Percentiles rank a stretch among this genome's conserved stretches.
phyloP scores from a whole-genome alignment of 306 rosid species.

The Elaeagnus macrophylla region DNA sequence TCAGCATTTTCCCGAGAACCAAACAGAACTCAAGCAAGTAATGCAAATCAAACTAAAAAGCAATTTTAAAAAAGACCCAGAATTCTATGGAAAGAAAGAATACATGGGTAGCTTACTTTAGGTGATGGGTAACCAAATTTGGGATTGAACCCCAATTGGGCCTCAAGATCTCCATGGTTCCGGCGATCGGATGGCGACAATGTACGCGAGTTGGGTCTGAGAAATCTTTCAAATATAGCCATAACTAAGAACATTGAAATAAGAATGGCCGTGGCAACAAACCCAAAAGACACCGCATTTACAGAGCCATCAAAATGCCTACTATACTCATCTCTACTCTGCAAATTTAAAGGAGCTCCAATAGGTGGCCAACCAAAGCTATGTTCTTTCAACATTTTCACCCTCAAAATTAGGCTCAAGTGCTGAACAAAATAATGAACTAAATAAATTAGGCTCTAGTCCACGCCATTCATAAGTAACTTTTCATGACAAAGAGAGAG shows the following conservation, averaged over 20 bases:
- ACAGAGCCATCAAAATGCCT: constrained; percentile 62
- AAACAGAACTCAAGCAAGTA: not conserved
- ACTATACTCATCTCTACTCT: constrained; percentile 34
- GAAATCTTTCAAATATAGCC: constrained; percentile 85
- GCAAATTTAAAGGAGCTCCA: too few relatives aligned
- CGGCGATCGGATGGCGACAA: constrained; percentile 23
- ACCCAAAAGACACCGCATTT: constrained; percentile 89
- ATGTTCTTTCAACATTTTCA: too few relatives aligned
- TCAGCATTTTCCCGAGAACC: constrained; percentile 2
- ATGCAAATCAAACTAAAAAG: not conserved
- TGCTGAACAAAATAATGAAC: too few relatives aligned
- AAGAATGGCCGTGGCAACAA: constrained; percentile 91
- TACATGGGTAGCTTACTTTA: constrained; percentile 46
- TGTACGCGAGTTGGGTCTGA: constrained; percentile 45
- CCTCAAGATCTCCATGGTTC: constrained; percentile 38
- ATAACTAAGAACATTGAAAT: constrained; percentile 89
- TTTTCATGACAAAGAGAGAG: too few relatives aligned
- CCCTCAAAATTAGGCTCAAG: too few relatives aligned
- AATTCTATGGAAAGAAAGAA: not conserved
- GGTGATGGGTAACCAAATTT: constrained; percentile 62
- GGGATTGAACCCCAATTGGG: constrained; percentile 43
- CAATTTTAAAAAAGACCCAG: not conserved
- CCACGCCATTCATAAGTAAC: too few relatives aligned
- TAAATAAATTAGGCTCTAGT: too few relatives aligned
- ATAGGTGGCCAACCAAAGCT: too few relatives aligned